Evolutionary conservation across 2,329 filamentous ascomycete species (phyloP).

Genomic region (Venturia aucupariae): DNA sequence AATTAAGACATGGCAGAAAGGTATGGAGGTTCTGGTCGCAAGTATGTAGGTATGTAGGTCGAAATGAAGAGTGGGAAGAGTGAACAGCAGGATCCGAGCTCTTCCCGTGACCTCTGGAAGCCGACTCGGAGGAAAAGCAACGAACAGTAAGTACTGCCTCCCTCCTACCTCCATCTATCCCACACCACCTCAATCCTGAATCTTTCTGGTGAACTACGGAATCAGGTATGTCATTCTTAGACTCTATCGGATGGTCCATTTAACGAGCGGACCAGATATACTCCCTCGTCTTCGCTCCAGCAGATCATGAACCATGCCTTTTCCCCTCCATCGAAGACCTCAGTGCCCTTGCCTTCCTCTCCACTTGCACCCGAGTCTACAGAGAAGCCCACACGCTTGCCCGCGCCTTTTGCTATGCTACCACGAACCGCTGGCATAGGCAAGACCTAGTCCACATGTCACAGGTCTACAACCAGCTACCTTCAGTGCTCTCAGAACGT

Average conservation of each 20-base stretch:
- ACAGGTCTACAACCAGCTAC: not conserved
- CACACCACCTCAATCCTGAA: too few relatives aligned
- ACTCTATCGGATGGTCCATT: not conserved
- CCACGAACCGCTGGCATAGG: constrained; percentile 9
- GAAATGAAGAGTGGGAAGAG: not conserved
- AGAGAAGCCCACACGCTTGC: not conserved
- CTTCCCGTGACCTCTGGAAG: not conserved
- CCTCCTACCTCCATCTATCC: too few relatives aligned
- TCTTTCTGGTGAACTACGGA: constrained; percentile 2
- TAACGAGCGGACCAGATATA: not conserved
- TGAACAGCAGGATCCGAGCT: too few relatives aligned
- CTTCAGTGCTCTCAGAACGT: not conserved
- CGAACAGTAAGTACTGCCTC: too few relatives aligned
- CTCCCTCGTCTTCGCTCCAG: constrained; percentile 1
- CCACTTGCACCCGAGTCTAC: not conserved
- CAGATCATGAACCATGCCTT: not conserved
- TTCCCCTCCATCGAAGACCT: not conserved
- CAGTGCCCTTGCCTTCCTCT: constrained; percentile 1
- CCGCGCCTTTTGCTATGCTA: not conserved
- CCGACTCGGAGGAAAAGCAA: not conserved
- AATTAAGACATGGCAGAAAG: not conserved
- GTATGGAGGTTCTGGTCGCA: too few relatives aligned
- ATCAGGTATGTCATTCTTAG: not conserved
- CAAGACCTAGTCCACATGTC: not conserved
- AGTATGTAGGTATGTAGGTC: not conserved